phyloP scores from a whole-genome alignment of 495 filamentous ascomycete species.

The Lasiosphaeriaceae sp. region DNA sequence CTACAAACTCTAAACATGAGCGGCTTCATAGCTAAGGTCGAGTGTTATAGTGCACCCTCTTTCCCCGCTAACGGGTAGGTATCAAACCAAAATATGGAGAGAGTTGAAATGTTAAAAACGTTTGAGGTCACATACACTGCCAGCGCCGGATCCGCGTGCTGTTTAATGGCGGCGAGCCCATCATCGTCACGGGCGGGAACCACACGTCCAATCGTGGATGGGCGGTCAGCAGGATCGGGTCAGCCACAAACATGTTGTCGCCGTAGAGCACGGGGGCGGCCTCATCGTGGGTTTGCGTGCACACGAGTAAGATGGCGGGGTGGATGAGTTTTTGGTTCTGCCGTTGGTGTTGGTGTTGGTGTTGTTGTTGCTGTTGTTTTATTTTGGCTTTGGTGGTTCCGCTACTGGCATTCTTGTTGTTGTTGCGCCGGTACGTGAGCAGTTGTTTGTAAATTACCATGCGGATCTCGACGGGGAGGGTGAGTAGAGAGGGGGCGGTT shows the following conservation, averaged over 20 bases:
- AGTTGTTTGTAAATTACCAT: constrained; percentile 46
- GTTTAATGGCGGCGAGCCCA: background rate
- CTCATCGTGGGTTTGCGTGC: constrained; percentile 38
- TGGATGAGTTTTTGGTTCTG: constrained; percentile 16
- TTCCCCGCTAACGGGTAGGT: too few relatives aligned
- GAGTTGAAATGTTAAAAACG: too few relatives aligned
- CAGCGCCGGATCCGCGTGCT: constrained; percentile 38
- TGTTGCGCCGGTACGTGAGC: constrained; percentile 30
- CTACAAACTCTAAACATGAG: too few relatives aligned
- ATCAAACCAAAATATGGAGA: too few relatives aligned
- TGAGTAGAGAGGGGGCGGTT: constrained; percentile 28
- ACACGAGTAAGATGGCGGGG: constrained; percentile 40
- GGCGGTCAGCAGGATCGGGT: constrained; percentile 41
- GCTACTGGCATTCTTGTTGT: too few relatives aligned
- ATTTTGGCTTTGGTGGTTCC: background rate
- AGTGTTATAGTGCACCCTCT: too few relatives aligned
- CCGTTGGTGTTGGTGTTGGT: background rate
- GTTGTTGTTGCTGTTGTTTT: background rate
- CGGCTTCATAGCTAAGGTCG: too few relatives aligned
- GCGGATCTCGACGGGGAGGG: constrained; percentile 48
- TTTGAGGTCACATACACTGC: constrained; percentile 14
- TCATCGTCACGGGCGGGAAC: constrained; percentile 28
- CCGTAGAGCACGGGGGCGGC: constrained; percentile 45
- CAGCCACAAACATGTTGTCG: constrained; percentile 49
- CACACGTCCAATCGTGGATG: constrained; percentile 38